Base-by-base conservation (phyloP, 2,329 filamentous ascomycete genomes). In the Passalora sequoiae region DNA sequence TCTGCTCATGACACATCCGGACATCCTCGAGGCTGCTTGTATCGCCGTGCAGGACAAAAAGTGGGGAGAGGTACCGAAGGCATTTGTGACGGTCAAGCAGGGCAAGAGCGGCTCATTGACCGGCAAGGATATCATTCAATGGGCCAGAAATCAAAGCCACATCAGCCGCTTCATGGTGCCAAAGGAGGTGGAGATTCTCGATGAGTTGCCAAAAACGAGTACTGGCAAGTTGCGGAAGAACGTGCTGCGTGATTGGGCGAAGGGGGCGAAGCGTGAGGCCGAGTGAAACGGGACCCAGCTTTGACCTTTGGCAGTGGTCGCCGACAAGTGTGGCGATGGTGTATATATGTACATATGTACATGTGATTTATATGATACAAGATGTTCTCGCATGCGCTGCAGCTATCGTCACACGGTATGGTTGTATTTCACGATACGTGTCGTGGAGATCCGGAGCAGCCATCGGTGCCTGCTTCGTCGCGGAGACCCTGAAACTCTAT, bases 221-320 rank as follows among this genome's bases (percentile, higher is more conserved):
- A 98, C 92, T 1, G 92, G 92, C 3, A 98, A 98, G 75, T 76
- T 97, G 47, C 83, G 88, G 76, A 98, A 98, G 79, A 97, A 95
- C 59, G 79, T 94, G 5, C 66, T 98, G 43, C 73, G 92, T 47
- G 84, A 87, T 55, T 95, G 89, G 91, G 86, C 85, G 2, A 86
- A 78, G 61, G 76, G 76, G 29, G 61, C 15, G 21, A 40, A 44
- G 36, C 25, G 41, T 28, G 32, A 38, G 40, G 31, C 32, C 13
- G 40, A 37, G 32, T 38, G 27, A 31, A 17, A n/a, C n/a, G n/a
- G n/a, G n/a, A n/a, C n/a, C n/a, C n/a, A n/a, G n/a, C n/a, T n/a
- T n/a, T n/a, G n/a, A n/a, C n/a, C n/a, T n/a, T n/a, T n/a, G n/a
- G n/a, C n/a, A n/a, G n/a, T n/a, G n/a, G n/a, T n/a, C n/a, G n/a